phyloP scores from a whole-genome alignment of 208 protist species.

The Trypanosoma scelopori region DNA sequence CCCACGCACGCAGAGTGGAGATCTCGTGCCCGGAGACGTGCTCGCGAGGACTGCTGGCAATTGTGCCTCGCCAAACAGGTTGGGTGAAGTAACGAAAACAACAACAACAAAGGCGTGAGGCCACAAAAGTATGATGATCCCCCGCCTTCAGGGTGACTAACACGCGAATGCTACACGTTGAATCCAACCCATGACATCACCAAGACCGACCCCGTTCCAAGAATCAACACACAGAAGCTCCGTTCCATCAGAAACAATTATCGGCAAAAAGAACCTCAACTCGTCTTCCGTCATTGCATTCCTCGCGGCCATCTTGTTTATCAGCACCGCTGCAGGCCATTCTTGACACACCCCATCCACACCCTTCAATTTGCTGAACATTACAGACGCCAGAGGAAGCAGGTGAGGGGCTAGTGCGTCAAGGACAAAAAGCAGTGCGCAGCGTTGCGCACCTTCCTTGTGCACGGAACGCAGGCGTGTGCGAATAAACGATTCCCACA shows the following conservation, averaged over 20 bases:
- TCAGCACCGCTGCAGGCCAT: constrained; percentile 57
- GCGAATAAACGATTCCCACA: constrained; percentile 72
- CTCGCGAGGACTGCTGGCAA: too few relatives aligned
- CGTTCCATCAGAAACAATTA: neutral
- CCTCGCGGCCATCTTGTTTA: constrained; percentile 58
- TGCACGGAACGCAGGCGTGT: constrained; percentile 22
- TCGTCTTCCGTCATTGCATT: constrained; percentile 53
- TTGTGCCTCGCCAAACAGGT: too few relatives aligned
- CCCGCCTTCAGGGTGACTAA: neutral
- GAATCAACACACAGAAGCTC: constrained; percentile 64
- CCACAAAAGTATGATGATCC: neutral
- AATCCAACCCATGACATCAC: constrained; percentile 52
- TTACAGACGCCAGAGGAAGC: constrained; percentile 40
- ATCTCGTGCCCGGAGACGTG: too few relatives aligned
- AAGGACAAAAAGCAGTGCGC: constrained; percentile 65
- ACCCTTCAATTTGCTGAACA: constrained; percentile 42
- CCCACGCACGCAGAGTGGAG: too few relatives aligned
- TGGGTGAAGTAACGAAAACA: neutral
- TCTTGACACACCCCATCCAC: constrained; percentile 34
- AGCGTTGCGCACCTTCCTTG: constrained; percentile 6
- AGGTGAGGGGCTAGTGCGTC: constrained; percentile 61
- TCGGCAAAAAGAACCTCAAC: constrained; percentile 34
- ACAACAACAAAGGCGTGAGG: neutral
- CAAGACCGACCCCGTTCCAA: constrained; percentile 74
- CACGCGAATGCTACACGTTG: constrained; percentile 11